phyloP scores from a whole-genome alignment of 805 yeast genomes.

The Candida anglica region DNA sequence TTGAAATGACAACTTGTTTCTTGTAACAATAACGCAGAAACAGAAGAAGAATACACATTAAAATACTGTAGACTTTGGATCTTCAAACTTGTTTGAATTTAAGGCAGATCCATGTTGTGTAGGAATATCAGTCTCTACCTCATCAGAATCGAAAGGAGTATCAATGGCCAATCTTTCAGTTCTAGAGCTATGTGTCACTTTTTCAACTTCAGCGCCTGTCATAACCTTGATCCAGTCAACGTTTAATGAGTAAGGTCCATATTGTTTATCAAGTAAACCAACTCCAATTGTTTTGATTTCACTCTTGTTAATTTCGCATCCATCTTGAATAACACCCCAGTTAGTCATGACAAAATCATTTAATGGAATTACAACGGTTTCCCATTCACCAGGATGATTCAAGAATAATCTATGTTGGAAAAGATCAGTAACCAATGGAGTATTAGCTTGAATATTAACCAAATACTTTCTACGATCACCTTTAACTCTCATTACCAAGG shows the following conservation, averaged over 20 bases:
- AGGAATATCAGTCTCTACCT: constrained; percentile 9
- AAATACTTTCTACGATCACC: constrained; percentile 73
- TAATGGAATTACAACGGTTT: constrained; percentile 73
- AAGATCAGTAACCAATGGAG: constrained; percentile 72
- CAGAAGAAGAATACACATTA: too few species aligned
- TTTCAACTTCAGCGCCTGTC: constrained; percentile 49
- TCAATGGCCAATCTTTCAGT: constrained; percentile 14
- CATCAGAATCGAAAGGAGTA: constrained; percentile 6
- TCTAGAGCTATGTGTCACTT: constrained; percentile 36
- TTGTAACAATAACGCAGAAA: too few species aligned
- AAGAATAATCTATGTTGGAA: constrained; percentile 79
- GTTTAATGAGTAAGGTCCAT: constrained; percentile 69
- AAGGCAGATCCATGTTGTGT: constrained; percentile 21
- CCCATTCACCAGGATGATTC: constrained; percentile 75
- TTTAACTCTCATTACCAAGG: constrained; percentile 64
- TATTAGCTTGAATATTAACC: constrained; percentile 78
- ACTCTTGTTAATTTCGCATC: constrained; percentile 54
- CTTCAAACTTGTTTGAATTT: constrained; percentile 21
- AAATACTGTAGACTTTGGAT: constrained; percentile 32
- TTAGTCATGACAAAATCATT: constrained; percentile 79
- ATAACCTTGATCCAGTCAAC: constrained; percentile 72
- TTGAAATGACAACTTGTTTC: too few species aligned
- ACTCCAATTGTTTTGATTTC: constrained; percentile 71
- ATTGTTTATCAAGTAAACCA: constrained; percentile 72
- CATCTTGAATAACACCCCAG: constrained; percentile 61